Conservation (phyloP, 441 rosid species). For the Pelargonium cotyledonis region DNA sequence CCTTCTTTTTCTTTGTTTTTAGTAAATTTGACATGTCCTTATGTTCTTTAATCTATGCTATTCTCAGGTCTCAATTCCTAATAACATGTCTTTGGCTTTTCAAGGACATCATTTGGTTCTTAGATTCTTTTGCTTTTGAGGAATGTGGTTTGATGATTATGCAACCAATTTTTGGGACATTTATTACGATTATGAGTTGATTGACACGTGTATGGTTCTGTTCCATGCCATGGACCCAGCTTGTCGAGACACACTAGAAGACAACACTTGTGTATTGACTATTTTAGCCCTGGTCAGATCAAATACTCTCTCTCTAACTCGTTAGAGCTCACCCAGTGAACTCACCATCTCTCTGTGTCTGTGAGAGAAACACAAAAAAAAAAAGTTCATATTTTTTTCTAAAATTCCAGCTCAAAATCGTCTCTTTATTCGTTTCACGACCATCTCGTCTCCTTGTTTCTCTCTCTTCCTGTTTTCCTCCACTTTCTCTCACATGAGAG, state of each 20-base stretch:
- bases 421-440: constrained; percentile 32
- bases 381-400: too few relatives aligned
- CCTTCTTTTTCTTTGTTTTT: background rate
- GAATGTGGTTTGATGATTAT: background rate
- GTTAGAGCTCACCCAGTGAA: too few relatives aligned
- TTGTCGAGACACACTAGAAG: too few relatives aligned
- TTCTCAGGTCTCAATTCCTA: background rate
- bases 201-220: too few relatives aligned
- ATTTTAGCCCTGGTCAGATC: too few relatives aligned
- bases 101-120: background rate
- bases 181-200: too few relatives aligned
- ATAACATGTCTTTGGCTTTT: background rate
- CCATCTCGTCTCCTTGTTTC: constrained; percentile 24
- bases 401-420: constrained; percentile 22
- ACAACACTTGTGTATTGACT: too few relatives aligned
- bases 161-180: background rate
- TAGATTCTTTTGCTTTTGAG: background rate
- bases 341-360: too few relatives aligned
- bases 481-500: too few relatives aligned
- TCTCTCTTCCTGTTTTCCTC: background rate
- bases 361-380: too few relatives aligned
- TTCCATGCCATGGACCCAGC: too few relatives aligned
- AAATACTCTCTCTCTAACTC: too few relatives aligned
- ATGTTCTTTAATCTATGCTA: background rate
- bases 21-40: background rate